Evolutionary conservation across 805 yeast genomes (phyloP), one percentile per base, ranked within the genome.

Genomic region (Wickerhamomyces tratensis): DNA sequence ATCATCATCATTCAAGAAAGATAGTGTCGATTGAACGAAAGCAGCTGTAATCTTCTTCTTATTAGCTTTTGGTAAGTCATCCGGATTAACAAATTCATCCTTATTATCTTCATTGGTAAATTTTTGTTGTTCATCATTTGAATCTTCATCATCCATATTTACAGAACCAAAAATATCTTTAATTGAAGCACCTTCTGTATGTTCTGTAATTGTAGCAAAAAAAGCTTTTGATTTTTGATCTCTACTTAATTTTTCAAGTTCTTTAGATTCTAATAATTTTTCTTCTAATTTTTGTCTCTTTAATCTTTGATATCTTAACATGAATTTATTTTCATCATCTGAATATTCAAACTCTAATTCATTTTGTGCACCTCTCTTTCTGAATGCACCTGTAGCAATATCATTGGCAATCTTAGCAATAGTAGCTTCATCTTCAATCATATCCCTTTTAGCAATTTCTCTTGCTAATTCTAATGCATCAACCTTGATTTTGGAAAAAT

Each of bases 291-390:
- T 55, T 49, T 65, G 64, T 39, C 60, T 48, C 37, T 61, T 57
- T 38, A 69, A 46, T 44, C 64, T 63, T 46, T 69, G 72, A 33
- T 57, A 56, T 49, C 72, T 60, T 50, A 71, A 71, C 8, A 72
- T 76, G 43, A 68, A 58, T 41, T 75, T 82, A 53, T 82, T 88
- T 45, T 82, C 93, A 48, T 81, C 91, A 47, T 81, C 88, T 56
- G 86, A 80, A 37, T 82, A 61, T 49, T 82, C 89, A 15, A 82
- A 62, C 42, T 76, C 82, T 41, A 72, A 67, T 4, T 75, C 72
- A 37, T 69, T 74, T 5, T 67, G 69, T 29, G 71, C 66, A 2
- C 76, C 78, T 42, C 77, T 63, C 49, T 74, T 82, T 14, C 82
- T 69, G 51, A 85, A 75, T 25, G 77, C 77, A 49, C 88, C 93